Base-by-base conservation (phyloP, 257 asterid genomes). In the Plantago major region DNA sequence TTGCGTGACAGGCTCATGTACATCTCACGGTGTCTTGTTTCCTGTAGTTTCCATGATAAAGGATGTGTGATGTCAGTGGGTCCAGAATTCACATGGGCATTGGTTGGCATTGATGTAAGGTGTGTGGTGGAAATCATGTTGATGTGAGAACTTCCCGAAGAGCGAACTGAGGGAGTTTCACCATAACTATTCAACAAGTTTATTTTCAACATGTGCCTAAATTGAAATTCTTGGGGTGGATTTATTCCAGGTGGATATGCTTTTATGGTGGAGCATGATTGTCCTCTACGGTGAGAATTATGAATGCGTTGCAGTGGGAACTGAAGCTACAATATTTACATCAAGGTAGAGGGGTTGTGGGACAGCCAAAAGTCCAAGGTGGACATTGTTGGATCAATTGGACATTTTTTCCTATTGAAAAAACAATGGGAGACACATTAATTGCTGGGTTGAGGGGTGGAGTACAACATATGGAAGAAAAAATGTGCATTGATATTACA, bases 191-290 rank as follows among this genome's bases (percentile, higher is more conserved):
- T 30, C 37, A 30, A 5, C 37, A 30, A 30, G 37, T 3, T 30
- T 2, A 2, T 30, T 30, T 30, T 30, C 37, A 5, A 30, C 37
- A 30, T 30, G 37, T 3, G 37, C 37, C 37, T 3, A 30, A 30
- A 30, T 5, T 30, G 37, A 30, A 30, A 30, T 30, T 30, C 42
- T 53, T 30, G 42, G 58, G 22, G 22, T 53, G 6, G 37, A 3
- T 17, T 51, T 30, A 17, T 53, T 53, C 58, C 22, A 3, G 22
- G 42, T 53, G 16, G 14, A 7, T 22, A 10, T 53, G 58, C 42
- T 53, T 26, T 22, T 30, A 53, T 53, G 58, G 58, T 53, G 58
- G 58, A 53, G 58, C 58, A 53, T 53, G 58, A 28, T 30, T 2
- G 37, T 30, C 5, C 37, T 30, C 37, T 30, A 30, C 37, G 37